Evolutionary conservation across 768 basidiomycete species (phyloP).

Genomic region (Termitomyces sp.): DNA sequence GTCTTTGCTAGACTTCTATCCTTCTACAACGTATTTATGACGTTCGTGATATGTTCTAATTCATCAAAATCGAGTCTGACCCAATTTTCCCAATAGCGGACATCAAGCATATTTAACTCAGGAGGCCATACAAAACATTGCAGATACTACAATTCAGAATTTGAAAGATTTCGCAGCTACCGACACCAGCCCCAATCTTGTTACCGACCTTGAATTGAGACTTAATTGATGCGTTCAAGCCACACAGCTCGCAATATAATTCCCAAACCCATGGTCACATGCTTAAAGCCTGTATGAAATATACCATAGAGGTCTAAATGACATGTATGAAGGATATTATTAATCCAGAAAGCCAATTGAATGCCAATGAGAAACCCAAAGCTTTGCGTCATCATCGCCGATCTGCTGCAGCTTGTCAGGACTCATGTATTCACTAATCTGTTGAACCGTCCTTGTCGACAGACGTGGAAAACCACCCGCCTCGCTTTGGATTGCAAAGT

Average conservation of each 20-base stretch:
- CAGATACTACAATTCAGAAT: constrained; percentile 32
- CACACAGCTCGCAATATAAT: background rate
- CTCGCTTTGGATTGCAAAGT: background rate
- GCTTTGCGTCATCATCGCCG: background rate
- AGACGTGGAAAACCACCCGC: constrained; percentile 4
- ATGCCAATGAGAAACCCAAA: constrained; percentile 9
- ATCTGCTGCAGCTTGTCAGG: constrained; percentile 1
- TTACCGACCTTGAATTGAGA: background rate
- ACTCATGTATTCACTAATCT: background rate
- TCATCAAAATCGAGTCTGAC: background rate
- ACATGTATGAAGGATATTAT: background rate
- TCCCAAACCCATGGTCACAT: background rate
- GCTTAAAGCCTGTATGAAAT: background rate
- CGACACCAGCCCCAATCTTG: constrained; percentile 24
- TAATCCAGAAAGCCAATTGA: background rate
- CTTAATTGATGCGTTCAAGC: constrained; percentile 14
- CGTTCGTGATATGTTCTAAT: constrained; percentile 16
- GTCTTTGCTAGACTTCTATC: constrained; percentile 37
- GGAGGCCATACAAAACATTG: constrained; percentile 34
- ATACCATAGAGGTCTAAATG: background rate
- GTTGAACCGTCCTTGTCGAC: background rate
- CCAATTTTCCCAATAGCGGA: constrained; percentile 20
- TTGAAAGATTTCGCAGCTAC: constrained; percentile 25
- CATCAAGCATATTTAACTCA: constrained; percentile 38
- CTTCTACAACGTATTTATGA: constrained; percentile 42